Percentiles rank a stretch among this genome's conserved stretches.
phyloP scores from a whole-genome alignment of 495 filamentous ascomycete genomes.

The Apiosordaria backusii region DNA sequence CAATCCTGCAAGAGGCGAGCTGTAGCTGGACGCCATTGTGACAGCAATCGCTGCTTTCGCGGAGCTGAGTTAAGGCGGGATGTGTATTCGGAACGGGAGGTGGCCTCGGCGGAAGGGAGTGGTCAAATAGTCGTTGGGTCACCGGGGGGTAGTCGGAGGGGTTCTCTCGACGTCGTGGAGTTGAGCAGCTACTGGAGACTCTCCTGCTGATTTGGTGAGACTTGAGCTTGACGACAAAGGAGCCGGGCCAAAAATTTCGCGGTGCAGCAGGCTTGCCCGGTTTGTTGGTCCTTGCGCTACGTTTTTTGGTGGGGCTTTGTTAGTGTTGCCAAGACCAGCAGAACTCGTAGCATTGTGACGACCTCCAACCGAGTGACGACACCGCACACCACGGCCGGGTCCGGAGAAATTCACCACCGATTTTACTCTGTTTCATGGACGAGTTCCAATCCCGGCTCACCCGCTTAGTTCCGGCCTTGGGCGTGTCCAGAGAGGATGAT shows the following conservation, averaged over 20 bases:
- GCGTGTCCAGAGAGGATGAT: not conserved
- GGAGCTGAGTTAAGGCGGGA: not conserved
- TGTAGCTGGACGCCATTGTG: constrained; percentile 43
- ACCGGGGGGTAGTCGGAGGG: not conserved
- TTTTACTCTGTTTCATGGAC: not conserved
- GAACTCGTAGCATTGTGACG: too few species aligned
- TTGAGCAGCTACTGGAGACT: constrained; percentile 13
- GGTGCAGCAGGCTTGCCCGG: constrained; percentile 15
- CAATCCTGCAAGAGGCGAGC: constrained; percentile 62
- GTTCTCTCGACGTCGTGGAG: constrained; percentile 12
- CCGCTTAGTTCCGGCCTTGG: too few species aligned
- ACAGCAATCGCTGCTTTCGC: constrained; percentile 15
- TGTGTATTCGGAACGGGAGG: not conserved
- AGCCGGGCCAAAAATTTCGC: constrained; percentile 36
- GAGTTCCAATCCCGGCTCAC: too few species aligned
- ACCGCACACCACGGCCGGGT: constrained; percentile 1
- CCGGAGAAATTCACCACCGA: constrained; percentile 21
- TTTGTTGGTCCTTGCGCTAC: constrained; percentile 19
- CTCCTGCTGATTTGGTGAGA: constrained; percentile 4
- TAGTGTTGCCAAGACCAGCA: not conserved
- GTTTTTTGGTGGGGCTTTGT: constrained; percentile 2
- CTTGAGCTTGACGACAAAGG: constrained; percentile 16
- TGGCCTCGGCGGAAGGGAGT: constrained; percentile 11
- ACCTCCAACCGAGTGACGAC: constrained; percentile 7
- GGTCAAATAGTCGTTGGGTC: constrained; percentile 10